Evolutionary conservation across 306 rosid species (phyloP).

Genomic region (Bauhinia variegata): DNA sequence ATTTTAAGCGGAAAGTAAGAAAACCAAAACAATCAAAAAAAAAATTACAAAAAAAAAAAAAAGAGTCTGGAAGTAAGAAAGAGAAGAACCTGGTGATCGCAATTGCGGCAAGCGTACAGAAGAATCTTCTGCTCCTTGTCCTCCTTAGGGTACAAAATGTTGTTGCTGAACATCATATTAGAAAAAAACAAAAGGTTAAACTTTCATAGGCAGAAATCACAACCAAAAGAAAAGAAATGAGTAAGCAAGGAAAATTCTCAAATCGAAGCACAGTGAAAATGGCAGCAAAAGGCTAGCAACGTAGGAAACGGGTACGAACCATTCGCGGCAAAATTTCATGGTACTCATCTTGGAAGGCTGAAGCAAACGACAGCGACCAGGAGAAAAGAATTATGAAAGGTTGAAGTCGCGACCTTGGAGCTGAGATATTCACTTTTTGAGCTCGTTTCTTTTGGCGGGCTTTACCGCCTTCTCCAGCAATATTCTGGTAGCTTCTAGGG

Average conservation of each 20-base stretch:
- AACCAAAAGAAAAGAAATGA: background rate
- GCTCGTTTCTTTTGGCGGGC: too few relatives aligned
- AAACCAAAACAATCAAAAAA: background rate
- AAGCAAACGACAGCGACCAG: too few relatives aligned
- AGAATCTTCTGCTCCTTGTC: conserved; percentile 78
- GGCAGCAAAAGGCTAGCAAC: conserved; percentile 8
- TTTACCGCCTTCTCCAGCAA: too few relatives aligned
- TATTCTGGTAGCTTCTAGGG: too few relatives aligned
- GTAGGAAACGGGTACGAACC: conserved; percentile 47
- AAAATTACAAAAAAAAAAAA: conserved; percentile 50
- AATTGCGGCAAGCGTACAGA: conserved; percentile 94
- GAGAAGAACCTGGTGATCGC: conserved; percentile 80
- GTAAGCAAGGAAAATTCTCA: background rate
- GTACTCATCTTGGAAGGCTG: conserved; percentile 71
- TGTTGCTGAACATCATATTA: conserved; percentile 60
- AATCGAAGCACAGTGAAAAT: background rate
- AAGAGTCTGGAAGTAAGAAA: background rate
- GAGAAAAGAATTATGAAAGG: too few relatives aligned
- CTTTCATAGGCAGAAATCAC: background rate
- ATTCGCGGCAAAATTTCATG: conserved; percentile 99
- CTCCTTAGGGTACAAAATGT: conserved; percentile 94
- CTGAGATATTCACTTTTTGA: background rate
- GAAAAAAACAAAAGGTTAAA: conserved; percentile 35
- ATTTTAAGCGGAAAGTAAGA: background rate
- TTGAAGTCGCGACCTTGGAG: background rate